Evolutionary conservation across 2,329 filamentous ascomycete species (phyloP), one percentile per base, ranked within the genome.

Genomic region (Sclerotinia minor): DNA sequence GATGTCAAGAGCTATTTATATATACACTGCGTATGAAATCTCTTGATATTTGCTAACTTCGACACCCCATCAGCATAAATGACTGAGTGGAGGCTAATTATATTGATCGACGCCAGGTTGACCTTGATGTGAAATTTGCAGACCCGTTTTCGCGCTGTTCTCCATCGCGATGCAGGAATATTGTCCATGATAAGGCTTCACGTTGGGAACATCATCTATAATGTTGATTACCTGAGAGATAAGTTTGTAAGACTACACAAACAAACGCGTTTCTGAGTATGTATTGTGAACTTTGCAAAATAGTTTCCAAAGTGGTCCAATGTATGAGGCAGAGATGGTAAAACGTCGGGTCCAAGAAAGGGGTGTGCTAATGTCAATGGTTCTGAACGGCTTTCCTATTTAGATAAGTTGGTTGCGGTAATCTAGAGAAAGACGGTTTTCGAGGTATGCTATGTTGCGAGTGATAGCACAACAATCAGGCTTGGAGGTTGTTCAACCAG

Each of bases 71-170:
- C 58, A 35, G 26, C 19, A n/a, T 47, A 47, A 24, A 60, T 41
- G 38, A 24, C 21, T 49, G 26, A 47, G 44, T 47, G 26, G 44
- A 49, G 41, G 58, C 58, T 60, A 32, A 60, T n/a, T 21, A 60
- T 47, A 60, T 44, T 24, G 58, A 49, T 60, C 58, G 47, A 60
- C 44, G 6, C 57, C 58, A 60, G 58, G 58, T 35, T 60, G 58
- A 49, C 58, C 44, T 49, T 49, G 57, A 24, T 47, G 11, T 19
- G 41, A 24, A 60, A 35, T 38, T 49, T 49, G 19, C 44, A 60
- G 58, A 60, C 41, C 29, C 29, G 7, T 60, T 49, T 29, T 60
- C 58, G 26, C 24, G 21, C 26, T 5, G 19, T 60, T 60, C 57
- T 60, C 44, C 41, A 60, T 32, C 19, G 32, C 11, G 38, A 29